These are phyloP conservation scores for Breynia disticha DNA, from an alignment of 441 rosid genomes.

Conservation along the genomic window DNA sequence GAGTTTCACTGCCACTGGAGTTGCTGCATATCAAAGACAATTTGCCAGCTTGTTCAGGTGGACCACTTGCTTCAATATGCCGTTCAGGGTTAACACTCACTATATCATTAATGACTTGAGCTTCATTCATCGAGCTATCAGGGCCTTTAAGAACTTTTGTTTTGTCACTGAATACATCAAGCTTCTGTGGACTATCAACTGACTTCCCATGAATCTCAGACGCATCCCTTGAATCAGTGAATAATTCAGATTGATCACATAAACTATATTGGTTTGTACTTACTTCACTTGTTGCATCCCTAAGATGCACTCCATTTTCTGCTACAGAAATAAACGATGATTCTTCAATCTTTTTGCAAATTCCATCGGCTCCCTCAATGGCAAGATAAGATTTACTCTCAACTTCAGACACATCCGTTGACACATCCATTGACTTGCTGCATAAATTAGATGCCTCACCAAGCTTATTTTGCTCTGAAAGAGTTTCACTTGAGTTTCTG, in stretches of 20 bases:
- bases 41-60: conserved; percentile 32
- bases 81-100: conserved; percentile 31
- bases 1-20: conserved; percentile 36
- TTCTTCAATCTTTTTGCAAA: conserved; percentile 18
- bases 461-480: conserved; percentile 20
- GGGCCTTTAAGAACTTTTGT: conserved; percentile 29
- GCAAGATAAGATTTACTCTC: conserved; percentile 16
- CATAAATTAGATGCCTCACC: conserved; percentile 20
- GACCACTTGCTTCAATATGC: conserved; percentile 20
- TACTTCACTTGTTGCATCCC: conserved; percentile 27
- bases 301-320: conserved; percentile 27
- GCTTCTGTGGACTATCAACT: conserved; percentile 17
- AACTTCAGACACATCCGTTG: conserved; percentile 26
- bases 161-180: conserved; percentile 24
- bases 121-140: conserved; percentile 32
- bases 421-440: conserved; percentile 14
- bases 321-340: conserved; percentile 18
- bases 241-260: conserved; percentile 21
- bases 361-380: conserved; percentile 17
- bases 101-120: conserved; percentile 21
- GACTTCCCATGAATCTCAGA: conserved; percentile 22
- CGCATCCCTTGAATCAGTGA: conserved; percentile 23
- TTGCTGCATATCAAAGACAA: conserved; percentile 29
- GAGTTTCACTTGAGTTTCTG: conserved; percentile 29
- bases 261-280: conserved; percentile 14